These are phyloP conservation scores for Solanum hybrid DNA, from an alignment of 305 asterid species.

Conservation along the genomic window DNA sequence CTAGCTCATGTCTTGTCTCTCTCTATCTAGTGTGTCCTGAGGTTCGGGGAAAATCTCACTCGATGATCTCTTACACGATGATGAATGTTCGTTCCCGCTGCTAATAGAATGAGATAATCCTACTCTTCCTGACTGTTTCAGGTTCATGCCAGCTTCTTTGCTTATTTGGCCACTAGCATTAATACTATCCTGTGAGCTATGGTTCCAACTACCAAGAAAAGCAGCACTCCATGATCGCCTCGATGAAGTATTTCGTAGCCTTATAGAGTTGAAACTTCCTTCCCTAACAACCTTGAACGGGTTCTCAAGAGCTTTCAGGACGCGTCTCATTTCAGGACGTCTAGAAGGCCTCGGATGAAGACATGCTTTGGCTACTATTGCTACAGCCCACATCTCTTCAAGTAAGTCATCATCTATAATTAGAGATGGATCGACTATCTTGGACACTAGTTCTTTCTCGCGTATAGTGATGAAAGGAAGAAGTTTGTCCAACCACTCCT, in stretches of 20 bases:
- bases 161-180: conserved; percentile 25
- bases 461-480: conserved; percentile 31
- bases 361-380: conserved; percentile 69
- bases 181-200: conserved; percentile 43
- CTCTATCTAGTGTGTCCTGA: conserved; percentile 33
- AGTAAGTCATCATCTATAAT: conserved; percentile 52
- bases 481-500: conserved; percentile 39
- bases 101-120: conserved; percentile 49
- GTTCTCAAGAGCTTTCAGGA: conserved; percentile 59
- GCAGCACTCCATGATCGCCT: conserved; percentile 50
- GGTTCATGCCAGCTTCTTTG: conserved; percentile 31
- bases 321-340: conserved; percentile 57
- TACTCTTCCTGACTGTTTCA: conserved; percentile 33
- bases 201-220: conserved; percentile 48
- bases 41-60: conserved; percentile 66
- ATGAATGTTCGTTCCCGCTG: conserved; percentile 47
- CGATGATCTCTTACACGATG: conserved; percentile 48
- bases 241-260: conserved; percentile 36
- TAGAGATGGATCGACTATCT: conserved; percentile 53
- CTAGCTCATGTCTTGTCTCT: conserved; percentile 25
- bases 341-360: conserved; percentile 50
- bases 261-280: conserved; percentile 39
- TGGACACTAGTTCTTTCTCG: conserved; percentile 39
- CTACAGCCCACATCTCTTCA: conserved; percentile 74
- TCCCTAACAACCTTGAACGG: conserved; percentile 63